Percentiles rank a stretch among this genome's conserved stretches.
phyloP scores from a whole-genome alignment of 768 basidiomycete genomes.

The Royoungia palumana region DNA sequence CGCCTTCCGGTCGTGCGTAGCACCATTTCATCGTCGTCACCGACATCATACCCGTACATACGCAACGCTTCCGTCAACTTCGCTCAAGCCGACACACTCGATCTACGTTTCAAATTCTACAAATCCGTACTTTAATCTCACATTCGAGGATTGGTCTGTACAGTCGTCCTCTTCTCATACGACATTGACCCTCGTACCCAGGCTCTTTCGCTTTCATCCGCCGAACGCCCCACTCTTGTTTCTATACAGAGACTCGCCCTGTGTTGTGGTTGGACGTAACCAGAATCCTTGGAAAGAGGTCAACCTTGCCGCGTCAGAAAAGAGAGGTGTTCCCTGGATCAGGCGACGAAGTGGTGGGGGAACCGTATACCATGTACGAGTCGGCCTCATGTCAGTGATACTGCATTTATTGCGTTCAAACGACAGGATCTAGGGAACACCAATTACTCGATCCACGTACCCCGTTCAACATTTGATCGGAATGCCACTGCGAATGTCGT shows the following conservation, averaged over 20 bases:
- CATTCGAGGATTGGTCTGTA: constrained; percentile 84
- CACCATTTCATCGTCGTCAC: no score
- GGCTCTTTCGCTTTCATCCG: constrained; percentile 78
- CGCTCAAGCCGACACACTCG: constrained; percentile 40
- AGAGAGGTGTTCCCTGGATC: constrained; percentile 66
- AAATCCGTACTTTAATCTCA: constrained; percentile 86
- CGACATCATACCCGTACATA: constrained; percentile 10
- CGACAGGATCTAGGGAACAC: constrained; percentile 92
- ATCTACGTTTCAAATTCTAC: constrained; percentile 75
- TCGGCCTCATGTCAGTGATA: no score
- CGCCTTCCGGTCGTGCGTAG: neutral
- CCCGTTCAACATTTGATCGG: constrained; percentile 77
- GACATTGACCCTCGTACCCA: constrained; percentile 31
- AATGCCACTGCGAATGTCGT: constrained; percentile 74
- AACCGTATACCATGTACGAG: constrained; percentile 89
- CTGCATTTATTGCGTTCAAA: neutral
- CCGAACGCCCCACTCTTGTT: constrained; percentile 70
- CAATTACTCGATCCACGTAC: constrained; percentile 92
- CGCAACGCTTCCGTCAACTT: constrained; percentile 11
- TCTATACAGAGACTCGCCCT: constrained; percentile 83
- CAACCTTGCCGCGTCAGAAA: constrained; percentile 59
- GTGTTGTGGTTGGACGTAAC: constrained; percentile 91
- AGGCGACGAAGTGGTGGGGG: constrained; percentile 90
- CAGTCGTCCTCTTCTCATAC: constrained; percentile 25
- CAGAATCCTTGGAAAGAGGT: constrained; percentile 99